phyloP scores from a whole-genome alignment of 176 grass and related monocot genomes.

The Pontederia crassipes region DNA sequence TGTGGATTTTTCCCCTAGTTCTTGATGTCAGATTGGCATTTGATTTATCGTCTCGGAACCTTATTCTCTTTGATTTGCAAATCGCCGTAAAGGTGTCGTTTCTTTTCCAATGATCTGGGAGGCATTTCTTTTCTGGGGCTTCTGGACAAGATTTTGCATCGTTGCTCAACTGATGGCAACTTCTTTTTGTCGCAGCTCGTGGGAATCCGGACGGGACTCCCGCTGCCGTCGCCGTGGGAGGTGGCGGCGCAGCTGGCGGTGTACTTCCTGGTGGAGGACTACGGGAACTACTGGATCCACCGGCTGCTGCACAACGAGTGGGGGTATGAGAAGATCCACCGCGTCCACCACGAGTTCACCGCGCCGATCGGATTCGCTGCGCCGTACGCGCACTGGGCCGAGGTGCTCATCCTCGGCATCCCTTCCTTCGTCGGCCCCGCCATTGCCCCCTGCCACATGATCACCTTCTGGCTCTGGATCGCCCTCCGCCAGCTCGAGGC shows the following conservation, averaged over 20 bases:
- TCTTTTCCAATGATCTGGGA: too few species aligned
- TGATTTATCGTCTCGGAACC: too few species aligned
- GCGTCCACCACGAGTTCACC: slow-evolving; percentile 75
- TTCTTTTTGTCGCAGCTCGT: slow-evolving; percentile 30
- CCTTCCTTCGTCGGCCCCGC: slow-evolving; percentile 57
- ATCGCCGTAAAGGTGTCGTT: too few species aligned
- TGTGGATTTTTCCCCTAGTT: too few species aligned
- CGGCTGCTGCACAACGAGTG: slow-evolving; percentile 60
- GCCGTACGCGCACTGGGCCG: slow-evolving; percentile 76
- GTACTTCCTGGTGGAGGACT: slow-evolving; percentile 85
- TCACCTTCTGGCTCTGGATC: slow-evolving; percentile 89
- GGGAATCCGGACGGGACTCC: slow-evolving; percentile 55
- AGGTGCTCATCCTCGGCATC: slow-evolving; percentile 74
- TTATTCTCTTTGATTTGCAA: too few species aligned
- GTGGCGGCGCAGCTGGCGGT: slow-evolving; percentile 52
- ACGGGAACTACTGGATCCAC: slow-evolving; percentile 82
- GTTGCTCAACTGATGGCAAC: too few species aligned
- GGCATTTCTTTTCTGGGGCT: too few species aligned
- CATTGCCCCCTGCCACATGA: slow-evolving; percentile 67
- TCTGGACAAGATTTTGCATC: too few species aligned
- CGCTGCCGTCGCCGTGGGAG: slow-evolving; percentile 57
- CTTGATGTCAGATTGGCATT: too few species aligned
- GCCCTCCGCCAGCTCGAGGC: slow-evolving; percentile 76
- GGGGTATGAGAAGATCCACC: slow-evolving; percentile 74
- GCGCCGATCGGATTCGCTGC: slow-evolving; percentile 81